phyloP scores from a whole-genome alignment of 495 filamentous ascomycete species.

The Aspergillus diversus region DNA sequence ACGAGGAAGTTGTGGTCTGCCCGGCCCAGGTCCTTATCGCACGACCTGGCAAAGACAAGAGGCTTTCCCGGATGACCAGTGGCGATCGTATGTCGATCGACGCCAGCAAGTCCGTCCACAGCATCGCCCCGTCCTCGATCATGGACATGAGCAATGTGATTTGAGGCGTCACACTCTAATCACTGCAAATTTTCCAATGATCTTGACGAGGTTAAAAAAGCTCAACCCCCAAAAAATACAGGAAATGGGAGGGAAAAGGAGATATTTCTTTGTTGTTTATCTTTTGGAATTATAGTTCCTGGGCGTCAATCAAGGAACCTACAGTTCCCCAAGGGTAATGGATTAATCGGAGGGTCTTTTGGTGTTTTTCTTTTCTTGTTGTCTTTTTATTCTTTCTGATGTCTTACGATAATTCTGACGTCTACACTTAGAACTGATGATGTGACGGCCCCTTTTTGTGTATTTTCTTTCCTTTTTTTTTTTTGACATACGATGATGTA shows the following conservation, averaged over 20 bases:
- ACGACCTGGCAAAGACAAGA: constrained; percentile 48
- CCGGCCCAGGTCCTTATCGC: constrained; percentile 88
- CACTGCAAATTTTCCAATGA: constrained; percentile 1
- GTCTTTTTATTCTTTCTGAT: constrained; percentile 12
- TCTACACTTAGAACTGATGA: constrained; percentile 30
- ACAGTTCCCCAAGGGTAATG: constrained; percentile 13
- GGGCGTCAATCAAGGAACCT: not conserved
- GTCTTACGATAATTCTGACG: constrained; percentile 22
- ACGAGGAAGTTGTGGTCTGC: constrained; percentile 90
- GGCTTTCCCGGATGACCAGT: constrained; percentile 43
- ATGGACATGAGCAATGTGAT: constrained; percentile 58
- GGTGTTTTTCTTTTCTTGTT: constrained; percentile 12
- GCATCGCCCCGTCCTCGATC: constrained; percentile 45
- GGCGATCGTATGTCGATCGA: constrained; percentile 52
- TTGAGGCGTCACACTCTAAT: constrained; percentile 50
- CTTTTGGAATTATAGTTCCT: constrained; percentile 13
- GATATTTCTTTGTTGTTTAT: constrained; percentile 15
- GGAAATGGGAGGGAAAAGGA: not conserved
- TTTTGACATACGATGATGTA: constrained; percentile 19
- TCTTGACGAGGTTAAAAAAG: not conserved
- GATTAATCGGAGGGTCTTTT: constrained; percentile 3
- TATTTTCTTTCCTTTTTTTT: constrained; percentile 15
- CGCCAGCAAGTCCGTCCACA: constrained; percentile 45
- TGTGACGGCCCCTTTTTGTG: constrained; percentile 23
- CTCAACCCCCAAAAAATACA: not conserved